Conservation (phyloP, 441 rosid genomes). For the Populus hybrid region DNA sequence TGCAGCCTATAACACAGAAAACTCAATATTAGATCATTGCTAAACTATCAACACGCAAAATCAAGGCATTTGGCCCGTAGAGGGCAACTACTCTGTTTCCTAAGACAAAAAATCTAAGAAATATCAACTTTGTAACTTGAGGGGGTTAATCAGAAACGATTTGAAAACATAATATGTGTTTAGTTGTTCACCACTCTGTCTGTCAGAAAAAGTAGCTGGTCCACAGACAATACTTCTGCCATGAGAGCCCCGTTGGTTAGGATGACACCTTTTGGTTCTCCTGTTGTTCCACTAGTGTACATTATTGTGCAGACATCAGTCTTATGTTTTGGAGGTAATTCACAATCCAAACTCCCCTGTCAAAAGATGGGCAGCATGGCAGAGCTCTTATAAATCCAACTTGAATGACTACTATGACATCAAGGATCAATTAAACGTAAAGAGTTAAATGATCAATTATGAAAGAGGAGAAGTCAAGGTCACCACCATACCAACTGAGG, state of each 20-base stretch:
- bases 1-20: slow-evolving; percentile 43
- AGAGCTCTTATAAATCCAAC: neutral
- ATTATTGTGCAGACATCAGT: slow-evolving; percentile 78
- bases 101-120: neutral
- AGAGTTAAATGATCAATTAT: neutral
- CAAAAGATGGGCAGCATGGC: neutral
- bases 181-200: slow-evolving; percentile 51
- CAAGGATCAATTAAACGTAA: neutral
- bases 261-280: slow-evolving; percentile 94
- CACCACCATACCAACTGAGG: slow-evolving; percentile 42
- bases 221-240: slow-evolving; percentile 71
- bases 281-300: slow-evolving; percentile 96
- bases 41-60: neutral
- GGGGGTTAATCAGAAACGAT: neutral
- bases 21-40: neutral
- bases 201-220: slow-evolving; percentile 51
- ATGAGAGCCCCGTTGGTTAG: slow-evolving; percentile 59
- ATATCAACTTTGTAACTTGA: neutral
- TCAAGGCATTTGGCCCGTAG: neutral
- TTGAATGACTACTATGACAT: neutral
- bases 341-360: slow-evolving; percentile 60
- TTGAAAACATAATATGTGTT: neutral
- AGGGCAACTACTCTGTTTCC: neutral
- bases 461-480: neutral
- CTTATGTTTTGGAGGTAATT: slow-evolving; percentile 62